These are phyloP conservation scores for Trifolium fragiferum DNA, from an alignment of 306 rosid genomes.

Conservation along the genomic window DNA sequence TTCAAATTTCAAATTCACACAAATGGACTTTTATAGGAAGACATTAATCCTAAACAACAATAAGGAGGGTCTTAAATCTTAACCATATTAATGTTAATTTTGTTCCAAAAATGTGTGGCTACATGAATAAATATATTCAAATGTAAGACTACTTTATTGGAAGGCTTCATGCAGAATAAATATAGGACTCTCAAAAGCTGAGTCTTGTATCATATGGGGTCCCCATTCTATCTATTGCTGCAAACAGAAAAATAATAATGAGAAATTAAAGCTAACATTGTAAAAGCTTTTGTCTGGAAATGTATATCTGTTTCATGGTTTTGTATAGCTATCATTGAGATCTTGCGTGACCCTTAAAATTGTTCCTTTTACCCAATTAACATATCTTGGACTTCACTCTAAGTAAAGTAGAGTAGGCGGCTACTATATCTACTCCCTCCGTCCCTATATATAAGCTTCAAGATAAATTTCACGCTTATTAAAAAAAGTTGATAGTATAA, in stretches of 20 bases:
- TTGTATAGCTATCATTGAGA: slow-evolving; percentile 39
- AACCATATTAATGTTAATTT: not conserved
- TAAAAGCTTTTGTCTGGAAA: slow-evolving; percentile 41
- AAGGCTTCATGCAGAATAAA: slow-evolving; percentile 27
- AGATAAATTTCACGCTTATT: too few species aligned
- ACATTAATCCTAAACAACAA: slow-evolving; percentile 27
- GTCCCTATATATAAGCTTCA: too few species aligned
- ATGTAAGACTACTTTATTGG: slow-evolving; percentile 50
- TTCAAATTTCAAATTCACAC: too few species aligned
- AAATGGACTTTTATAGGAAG: slow-evolving; percentile 2
- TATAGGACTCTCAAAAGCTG: slow-evolving; percentile 15
- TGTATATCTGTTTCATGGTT: slow-evolving; percentile 47
- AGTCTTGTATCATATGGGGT: slow-evolving; percentile 25
- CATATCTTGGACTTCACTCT: slow-evolving; percentile 41
- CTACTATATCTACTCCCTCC: not conserved
- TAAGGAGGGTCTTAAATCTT: slow-evolving; percentile 16
- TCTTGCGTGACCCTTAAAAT: slow-evolving; percentile 44
- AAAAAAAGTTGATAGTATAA: too few species aligned
- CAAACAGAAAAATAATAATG: not conserved
- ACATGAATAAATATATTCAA: slow-evolving; percentile 34
- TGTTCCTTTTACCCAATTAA: not conserved
- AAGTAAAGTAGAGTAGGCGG: slow-evolving; percentile 42
- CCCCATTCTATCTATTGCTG: slow-evolving; percentile 27
- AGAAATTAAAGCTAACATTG: slow-evolving; percentile 28
- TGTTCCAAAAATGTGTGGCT: slow-evolving; percentile 35